Evolutionary conservation across 192 early-diverging fungal species (phyloP), one percentile per base, ranked within the genome.

Genomic region (Polychytrium aggregatum): DNA sequence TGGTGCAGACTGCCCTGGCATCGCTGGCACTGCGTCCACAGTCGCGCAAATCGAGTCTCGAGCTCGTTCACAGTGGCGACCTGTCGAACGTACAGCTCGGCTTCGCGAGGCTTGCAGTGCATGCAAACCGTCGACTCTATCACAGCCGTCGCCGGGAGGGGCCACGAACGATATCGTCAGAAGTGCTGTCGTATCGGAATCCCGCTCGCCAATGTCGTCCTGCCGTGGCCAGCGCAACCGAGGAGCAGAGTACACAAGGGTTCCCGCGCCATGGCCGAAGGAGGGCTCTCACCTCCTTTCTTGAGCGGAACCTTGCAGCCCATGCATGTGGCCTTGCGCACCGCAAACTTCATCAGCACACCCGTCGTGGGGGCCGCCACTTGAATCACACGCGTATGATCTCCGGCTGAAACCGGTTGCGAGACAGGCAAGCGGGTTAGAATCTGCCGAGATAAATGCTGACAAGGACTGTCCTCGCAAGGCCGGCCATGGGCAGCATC

Each of bases 21-120:
- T 31, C 87, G 72, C 66, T 98, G 94, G 58, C 94, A 98, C 59
- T 96, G 91, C 20, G 94, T 97, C 94, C 94, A 98, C 26, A 96
- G 71, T 17, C 89, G 68, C 4, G 90, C 79, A 60, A 79, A 98
- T 21, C 76, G 72, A 6, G 75, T 71, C 57, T 90, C 87, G 1
- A 83, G 63, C 48, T 76, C 71, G 42, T 81, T 88, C 30, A 88
- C 76, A 4, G 68, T 59, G 21, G 70, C 68, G 36, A 84, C 57
- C 51, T 93, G 82, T 46, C 81, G 78, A 34, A 69, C 60, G 51
- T 95, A 96, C 30, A 97, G 57, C 50, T 90, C 85, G 3, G 80
- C 72, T 35, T 83, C 53, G 17, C 72, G 72, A 3, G 68, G 65
- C 45, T 61, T 69, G 66, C 93, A 95, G 52, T 87, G 71, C 10